Percentiles rank a stretch among this genome's conserved stretches.
Conservation (phyloP, 805 yeast genomes). For the Lachancea cidri region DNA sequence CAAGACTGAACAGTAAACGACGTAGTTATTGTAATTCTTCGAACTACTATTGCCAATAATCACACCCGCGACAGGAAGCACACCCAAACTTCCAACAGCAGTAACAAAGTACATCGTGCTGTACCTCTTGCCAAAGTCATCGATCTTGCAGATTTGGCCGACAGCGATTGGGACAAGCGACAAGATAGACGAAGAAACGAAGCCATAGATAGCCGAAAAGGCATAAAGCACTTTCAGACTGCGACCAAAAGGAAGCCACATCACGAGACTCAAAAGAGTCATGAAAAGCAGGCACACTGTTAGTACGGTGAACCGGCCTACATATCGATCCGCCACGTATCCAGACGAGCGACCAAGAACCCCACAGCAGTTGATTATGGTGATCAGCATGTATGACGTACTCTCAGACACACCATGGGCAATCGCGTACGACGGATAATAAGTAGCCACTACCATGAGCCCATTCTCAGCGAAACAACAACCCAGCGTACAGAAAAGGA, state of each 20-base stretch:
- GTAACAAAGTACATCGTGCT: slow-evolving; percentile 62
- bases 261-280: slow-evolving; percentile 42
- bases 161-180: slow-evolving; percentile 65
- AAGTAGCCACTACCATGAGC: slow-evolving; percentile 40
- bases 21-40: slow-evolving; percentile 33
- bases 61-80: slow-evolving; percentile 45
- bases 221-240: slow-evolving; percentile 40
- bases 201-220: slow-evolving; percentile 53
- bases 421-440: slow-evolving; percentile 44
- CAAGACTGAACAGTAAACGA: slow-evolving; percentile 33
- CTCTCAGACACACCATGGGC: slow-evolving; percentile 37
- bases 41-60: slow-evolving; percentile 37
- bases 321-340: slow-evolving; percentile 47
- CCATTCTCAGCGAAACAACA: slow-evolving; percentile 41
- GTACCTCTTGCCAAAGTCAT: slow-evolving; percentile 62
- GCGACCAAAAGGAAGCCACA: slow-evolving; percentile 68
- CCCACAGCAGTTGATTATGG: slow-evolving; percentile 41
- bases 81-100: slow-evolving; percentile 41
- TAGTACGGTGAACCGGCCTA: slow-evolving; percentile 57
- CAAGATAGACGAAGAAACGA: slow-evolving; percentile 55
- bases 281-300: slow-evolving; percentile 41
- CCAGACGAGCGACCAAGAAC: slow-evolving; percentile 52
- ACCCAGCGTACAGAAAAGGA: slow-evolving; percentile 35
- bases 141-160: slow-evolving; percentile 57
- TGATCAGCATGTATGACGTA: slow-evolving; percentile 39